Percentiles rank a stretch among this genome's conserved stretches.
These are phyloP conservation scores for Alternaria alternata DNA, from an alignment of 2,329 filamentous ascomycete genomes.

Conservation along the genomic window DNA sequence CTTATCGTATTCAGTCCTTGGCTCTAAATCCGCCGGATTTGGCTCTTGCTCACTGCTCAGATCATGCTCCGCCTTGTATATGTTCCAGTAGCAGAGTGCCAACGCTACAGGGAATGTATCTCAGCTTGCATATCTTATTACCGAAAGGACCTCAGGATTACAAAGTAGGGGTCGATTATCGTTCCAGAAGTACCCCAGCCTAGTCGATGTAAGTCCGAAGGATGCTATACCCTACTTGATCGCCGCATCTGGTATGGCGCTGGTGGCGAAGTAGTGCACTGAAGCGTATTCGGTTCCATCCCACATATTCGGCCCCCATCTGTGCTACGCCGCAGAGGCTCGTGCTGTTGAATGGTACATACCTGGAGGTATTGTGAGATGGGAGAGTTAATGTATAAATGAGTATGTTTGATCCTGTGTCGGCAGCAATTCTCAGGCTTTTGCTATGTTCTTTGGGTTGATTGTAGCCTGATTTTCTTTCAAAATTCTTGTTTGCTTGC, in stretches of 20 bases:
- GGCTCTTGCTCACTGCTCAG: not conserved
- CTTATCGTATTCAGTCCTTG: not conserved
- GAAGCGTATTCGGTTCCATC: constrained; percentile 9
- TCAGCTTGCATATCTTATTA: not conserved
- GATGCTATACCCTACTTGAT: constrained; percentile 1
- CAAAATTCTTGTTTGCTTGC: too few relatives aligned
- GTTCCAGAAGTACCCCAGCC: not conserved
- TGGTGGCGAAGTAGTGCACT: constrained; percentile 10
- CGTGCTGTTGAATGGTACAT: not conserved
- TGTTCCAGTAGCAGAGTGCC: not conserved
- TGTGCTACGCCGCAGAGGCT: constrained; percentile 7
- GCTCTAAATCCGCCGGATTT: not conserved
- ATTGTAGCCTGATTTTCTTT: too few relatives aligned
- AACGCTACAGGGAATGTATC: not conserved
- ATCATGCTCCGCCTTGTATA: not conserved
- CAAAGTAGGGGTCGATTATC: not conserved
- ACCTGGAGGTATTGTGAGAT: not conserved
- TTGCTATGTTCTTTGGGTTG: too few relatives aligned
- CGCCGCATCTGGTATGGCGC: not conserved
- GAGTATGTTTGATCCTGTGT: not conserved
- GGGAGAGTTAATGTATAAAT: constrained; percentile 4
- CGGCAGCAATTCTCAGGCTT: too few relatives aligned
- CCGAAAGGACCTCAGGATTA: not conserved
- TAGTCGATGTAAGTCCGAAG: not conserved
- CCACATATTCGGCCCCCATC: constrained; percentile 4